Evolutionary conservation across 805 yeast species (phyloP).

Genomic region (Metschnikowia arizonensis): DNA sequence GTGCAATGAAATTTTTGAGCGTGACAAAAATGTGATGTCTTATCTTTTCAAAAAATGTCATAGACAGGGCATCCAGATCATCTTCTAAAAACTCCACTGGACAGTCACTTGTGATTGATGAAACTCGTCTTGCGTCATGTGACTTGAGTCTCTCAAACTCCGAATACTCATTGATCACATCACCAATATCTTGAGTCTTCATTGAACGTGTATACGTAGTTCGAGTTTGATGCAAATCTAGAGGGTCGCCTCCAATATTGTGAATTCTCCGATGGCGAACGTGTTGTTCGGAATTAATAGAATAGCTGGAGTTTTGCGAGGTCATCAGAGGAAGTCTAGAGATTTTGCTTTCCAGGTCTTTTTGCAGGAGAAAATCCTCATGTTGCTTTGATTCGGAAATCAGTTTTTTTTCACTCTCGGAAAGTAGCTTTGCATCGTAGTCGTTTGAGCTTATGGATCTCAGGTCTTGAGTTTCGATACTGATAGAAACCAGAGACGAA

Average conservation of each 20-base stretch:
- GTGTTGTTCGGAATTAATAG: slow-evolving; percentile 1
- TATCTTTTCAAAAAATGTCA: neutral
- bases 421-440: neutral
- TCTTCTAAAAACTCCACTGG: slow-evolving; percentile 10
- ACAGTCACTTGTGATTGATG: slow-evolving; percentile 6
- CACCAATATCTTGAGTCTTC: slow-evolving; percentile 33
- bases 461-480: slow-evolving; percentile 1
- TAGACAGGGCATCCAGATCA: neutral
- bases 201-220: slow-evolving; percentile 24
- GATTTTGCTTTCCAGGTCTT: slow-evolving; percentile 7
- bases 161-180: slow-evolving; percentile 44
- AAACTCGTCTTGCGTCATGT: slow-evolving; percentile 12
- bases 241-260: slow-evolving; percentile 3
- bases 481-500: neutral
- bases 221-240: slow-evolving; percentile 13
- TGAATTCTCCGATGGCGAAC: slow-evolving; percentile 3
- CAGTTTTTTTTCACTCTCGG: slow-evolving; percentile 1
- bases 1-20: slow-evolving; percentile 56
- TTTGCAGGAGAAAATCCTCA: slow-evolving; percentile 19
- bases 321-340: slow-evolving; percentile 7
- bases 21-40: slow-evolving; percentile 6
- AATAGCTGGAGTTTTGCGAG: neutral
- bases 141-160: slow-evolving; percentile 37
- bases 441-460: slow-evolving; percentile 3
- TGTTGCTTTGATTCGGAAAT: slow-evolving; percentile 17